phyloP scores from a whole-genome alignment of 192 early-diverging fungal genomes.

The Backusella liffmaniae region DNA sequence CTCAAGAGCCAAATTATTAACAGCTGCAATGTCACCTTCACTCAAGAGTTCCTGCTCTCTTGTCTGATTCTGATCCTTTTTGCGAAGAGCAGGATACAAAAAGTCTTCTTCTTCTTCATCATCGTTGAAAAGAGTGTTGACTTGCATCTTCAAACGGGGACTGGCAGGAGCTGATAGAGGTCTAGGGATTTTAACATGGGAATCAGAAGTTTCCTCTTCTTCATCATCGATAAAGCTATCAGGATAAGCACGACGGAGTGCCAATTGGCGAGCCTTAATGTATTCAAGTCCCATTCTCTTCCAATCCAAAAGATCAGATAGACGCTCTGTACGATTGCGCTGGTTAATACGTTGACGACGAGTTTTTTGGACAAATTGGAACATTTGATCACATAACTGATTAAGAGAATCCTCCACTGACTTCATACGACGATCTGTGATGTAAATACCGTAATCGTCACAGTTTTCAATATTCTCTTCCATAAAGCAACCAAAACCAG shows the following conservation, averaged over 20 bases:
- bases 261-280: slow-evolving; percentile 92
- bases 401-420: slow-evolving; percentile 91
- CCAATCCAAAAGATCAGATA: slow-evolving; percentile 96
- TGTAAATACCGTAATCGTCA: slow-evolving; percentile 95
- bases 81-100: slow-evolving; percentile 36
- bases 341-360: slow-evolving; percentile 98
- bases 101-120: slow-evolving; percentile 45
- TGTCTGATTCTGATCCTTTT: slow-evolving; percentile 17
- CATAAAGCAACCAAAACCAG: slow-evolving; percentile 98
- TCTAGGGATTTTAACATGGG: slow-evolving; percentile 75
- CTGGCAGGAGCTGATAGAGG: slow-evolving; percentile 86
- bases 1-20: slow-evolving; percentile 33
- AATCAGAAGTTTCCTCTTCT: slow-evolving; percentile 58
- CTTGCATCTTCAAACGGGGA: slow-evolving; percentile 55
- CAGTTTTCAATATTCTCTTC: slow-evolving; percentile 93
- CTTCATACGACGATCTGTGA: slow-evolving; percentile 92
- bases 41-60: slow-evolving; percentile 33
- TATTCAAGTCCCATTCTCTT: slow-evolving; percentile 98
- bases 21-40: slow-evolving; percentile 42
- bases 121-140: slow-evolving; percentile 18
- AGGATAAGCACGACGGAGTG: slow-evolving; percentile 87
- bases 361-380: slow-evolving; percentile 91
- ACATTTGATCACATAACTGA: slow-evolving; percentile 87
- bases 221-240: slow-evolving; percentile 75
- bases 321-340: slow-evolving; percentile 93